Evolutionary conservation across 257 asterid genomes (phyloP), one percentile per base, ranked within the genome.

Genomic region (Sherardia arvensis): DNA sequence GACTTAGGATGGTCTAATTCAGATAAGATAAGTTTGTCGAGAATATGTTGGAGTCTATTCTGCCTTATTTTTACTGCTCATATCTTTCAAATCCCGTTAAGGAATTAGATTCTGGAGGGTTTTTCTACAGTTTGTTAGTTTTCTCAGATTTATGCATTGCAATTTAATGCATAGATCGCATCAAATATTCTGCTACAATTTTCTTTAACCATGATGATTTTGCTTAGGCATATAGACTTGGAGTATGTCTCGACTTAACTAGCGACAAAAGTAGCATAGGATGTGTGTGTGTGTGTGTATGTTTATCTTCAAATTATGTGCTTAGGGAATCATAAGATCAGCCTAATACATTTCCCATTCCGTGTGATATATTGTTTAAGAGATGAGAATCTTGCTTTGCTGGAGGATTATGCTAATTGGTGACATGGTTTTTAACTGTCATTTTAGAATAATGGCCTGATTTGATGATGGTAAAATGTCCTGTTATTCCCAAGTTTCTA

Each of bases 361-460:
- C 20, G 30, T 64, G 61, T 30, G 49, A n/a, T 34, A 8, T 5
- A 54, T 51, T 10, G 40, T 34, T 22, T 20, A 4, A 12, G 29
- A 29, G 21, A 30, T 34, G 38, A 53, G 62, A 21, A 53, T 18
- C 62, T 27, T 33, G 54, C 29, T 61, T 22, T 32, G 1, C 64
- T 28, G 45, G 45, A 66, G 21, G 21, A 25, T 49, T 48, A 7
- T 23, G 25, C 26, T 51, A 38, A 12, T 34, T 32, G 20, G 62
- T 22, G 62, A 27, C 29, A 23, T 14, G 38, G 40, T 4, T 28
- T 56, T 59, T 66, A 47, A 38, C 54, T 67, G 63, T 65, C 6
- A 32, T 25, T 23, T 21, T 54, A n/a, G n/a, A 30, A 53, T 34
- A 38, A 4, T 53, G 49, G 20, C 28, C 57, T 53, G 69, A 27